Conservation (phyloP, 2,329 filamentous ascomycete genomes). For the Mycogone perniciosa region DNA sequence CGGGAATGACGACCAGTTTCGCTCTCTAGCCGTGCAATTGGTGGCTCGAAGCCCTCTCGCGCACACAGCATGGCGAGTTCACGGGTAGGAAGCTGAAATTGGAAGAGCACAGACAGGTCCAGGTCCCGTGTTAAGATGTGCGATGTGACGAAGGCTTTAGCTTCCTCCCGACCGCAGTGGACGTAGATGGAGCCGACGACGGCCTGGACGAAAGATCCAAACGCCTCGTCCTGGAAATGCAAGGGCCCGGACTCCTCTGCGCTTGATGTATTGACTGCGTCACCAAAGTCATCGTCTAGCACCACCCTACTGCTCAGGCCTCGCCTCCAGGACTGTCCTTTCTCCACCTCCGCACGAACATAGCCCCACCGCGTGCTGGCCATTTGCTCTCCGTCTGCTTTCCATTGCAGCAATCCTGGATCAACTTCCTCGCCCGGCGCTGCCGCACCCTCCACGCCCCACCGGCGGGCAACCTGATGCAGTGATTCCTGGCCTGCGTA, state of each 20-base stretch:
- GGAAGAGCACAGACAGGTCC: slow-evolving; percentile 70
- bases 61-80: slow-evolving; percentile 80
- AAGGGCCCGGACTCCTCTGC: slow-evolving; percentile 37
- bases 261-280: slow-evolving; percentile 34
- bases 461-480: slow-evolving; percentile 67
- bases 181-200: slow-evolving; percentile 80
- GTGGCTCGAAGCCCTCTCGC: slow-evolving; percentile 81
- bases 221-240: slow-evolving; percentile 68
- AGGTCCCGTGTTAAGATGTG: slow-evolving; percentile 79
- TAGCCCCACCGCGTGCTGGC: slow-evolving; percentile 45
- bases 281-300: slow-evolving; percentile 79
- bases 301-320: slow-evolving; percentile 72
- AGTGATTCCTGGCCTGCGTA: slow-evolving; percentile 74
- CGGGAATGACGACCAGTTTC: slow-evolving; percentile 83
- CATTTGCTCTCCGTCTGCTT: slow-evolving; percentile 40
- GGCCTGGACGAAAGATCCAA: slow-evolving; percentile 73
- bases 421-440: slow-evolving; percentile 88
- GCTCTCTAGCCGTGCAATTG: slow-evolving; percentile 78
- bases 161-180: slow-evolving; percentile 71
- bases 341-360: slow-evolving; percentile 43
- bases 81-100: slow-evolving; percentile 75
- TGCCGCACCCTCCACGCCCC: slow-evolving; percentile 87
- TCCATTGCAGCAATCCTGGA: slow-evolving; percentile 80
- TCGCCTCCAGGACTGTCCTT: slow-evolving; percentile 47
- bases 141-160: slow-evolving; percentile 73